Conservation (phyloP, 2,329 filamentous ascomycete genomes). For the Bipolaris bicolor region DNA sequence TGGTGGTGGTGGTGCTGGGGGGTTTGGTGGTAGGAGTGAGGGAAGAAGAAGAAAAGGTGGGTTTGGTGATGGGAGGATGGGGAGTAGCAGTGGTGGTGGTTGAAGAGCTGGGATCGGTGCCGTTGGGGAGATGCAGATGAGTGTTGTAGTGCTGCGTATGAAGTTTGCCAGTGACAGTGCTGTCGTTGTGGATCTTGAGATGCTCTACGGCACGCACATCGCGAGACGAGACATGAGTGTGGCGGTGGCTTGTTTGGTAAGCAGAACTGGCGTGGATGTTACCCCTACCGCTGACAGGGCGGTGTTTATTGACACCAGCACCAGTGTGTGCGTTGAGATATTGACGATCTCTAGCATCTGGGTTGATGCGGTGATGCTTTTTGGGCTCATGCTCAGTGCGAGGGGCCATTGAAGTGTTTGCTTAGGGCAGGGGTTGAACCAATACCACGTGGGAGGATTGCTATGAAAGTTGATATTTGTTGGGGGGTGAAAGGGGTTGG, state of each 20-base stretch:
- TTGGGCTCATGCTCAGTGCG: background rate
- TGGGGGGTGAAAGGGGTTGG: background rate
- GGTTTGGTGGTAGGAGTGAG: too few relatives aligned
- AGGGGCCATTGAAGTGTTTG: slow-evolving; percentile 1
- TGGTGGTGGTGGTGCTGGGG: background rate
- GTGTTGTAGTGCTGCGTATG: background rate
- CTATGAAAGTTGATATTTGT: too few relatives aligned
- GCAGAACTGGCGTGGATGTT: background rate
- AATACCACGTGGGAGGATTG: background rate
- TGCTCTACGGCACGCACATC: background rate
- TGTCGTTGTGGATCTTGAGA: background rate
- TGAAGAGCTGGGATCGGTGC: too few relatives aligned
- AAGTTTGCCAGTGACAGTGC: too few relatives aligned
- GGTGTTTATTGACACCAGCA: slow-evolving; percentile 7
- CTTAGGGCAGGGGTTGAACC: background rate
- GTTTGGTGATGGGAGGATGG: too few relatives aligned
- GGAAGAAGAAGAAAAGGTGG: too few relatives aligned
- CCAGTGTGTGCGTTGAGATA: slow-evolving; percentile 8
- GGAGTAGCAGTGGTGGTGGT: too few relatives aligned
- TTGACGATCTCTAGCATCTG: background rate
- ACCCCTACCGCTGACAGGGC: background rate
- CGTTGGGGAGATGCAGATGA: background rate
- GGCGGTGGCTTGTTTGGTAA: background rate
- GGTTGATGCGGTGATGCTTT: too few relatives aligned
- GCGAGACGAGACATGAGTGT: background rate